Base-by-base conservation (phyloP, 495 filamentous ascomycete species). In the Aspergillus wentii region DNA sequence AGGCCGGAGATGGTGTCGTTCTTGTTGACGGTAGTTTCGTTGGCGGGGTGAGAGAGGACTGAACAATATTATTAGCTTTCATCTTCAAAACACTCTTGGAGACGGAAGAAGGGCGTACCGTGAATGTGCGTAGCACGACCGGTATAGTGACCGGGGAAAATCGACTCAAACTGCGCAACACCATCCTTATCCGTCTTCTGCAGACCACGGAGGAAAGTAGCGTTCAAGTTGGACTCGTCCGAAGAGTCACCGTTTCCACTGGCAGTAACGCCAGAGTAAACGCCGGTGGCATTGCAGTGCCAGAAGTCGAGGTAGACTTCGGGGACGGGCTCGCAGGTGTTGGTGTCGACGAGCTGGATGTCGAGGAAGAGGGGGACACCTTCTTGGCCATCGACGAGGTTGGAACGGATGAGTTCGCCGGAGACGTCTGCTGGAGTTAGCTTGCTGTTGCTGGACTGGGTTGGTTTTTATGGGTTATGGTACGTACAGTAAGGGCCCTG, bases 261-360 rank as follows among this genome's bases (percentile, higher is more conserved):
- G 19, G 74, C 72, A 3, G 69, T 44, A 27, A 79, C 56, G 6
- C 75, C 75, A n/a, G 66, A 72, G 59, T 82, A 82, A 16, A 78
- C 68, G 35, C 76, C 76, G 16, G 56, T 65, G 13, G 62, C 29
- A 46, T 76, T 76, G 55, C 61, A 69, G 51, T 74, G 72, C 77
- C 79, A 82, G 30, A 79, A 56, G 48, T 85, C 82, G 26, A 80
- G 56, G 44, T 74, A 84, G 20, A 74, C 56, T 34, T 69, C 53
- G 0, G 70, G 65, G 23, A 81, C 54, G 0, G 75, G 67, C 17
- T 74, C 54, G 55, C 76, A 83, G 37, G 69, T 78, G 31, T 69
- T 69, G 40, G 71, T 64, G 58, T 82, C 74, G 40, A 82, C 63
- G 20, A 83, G 51, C 44, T 80, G 76, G 47, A 82, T 62, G 42